Base-by-base conservation (phyloP, 2,329 filamentous ascomycete species). In the Paraphaeosphaeria sporulosa region DNA sequence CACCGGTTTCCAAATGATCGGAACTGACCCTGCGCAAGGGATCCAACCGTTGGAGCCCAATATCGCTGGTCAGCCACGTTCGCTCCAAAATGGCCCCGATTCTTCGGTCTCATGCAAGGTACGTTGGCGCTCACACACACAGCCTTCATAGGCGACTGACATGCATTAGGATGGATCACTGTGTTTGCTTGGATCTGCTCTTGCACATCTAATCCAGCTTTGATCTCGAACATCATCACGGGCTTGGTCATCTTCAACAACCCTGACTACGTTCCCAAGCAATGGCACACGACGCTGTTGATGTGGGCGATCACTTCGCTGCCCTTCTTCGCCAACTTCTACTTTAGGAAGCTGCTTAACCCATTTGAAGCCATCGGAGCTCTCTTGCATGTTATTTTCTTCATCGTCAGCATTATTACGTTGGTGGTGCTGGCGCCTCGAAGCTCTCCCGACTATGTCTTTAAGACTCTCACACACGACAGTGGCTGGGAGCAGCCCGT, bases 341-440 rank as follows among this genome's bases (percentile, higher is more conserved):
- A 80, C 43, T 72, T 80, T 12, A 79, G 78, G 2, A 76, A 71
- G 12, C 57, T 80, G 1, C 71, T 85, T 6, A 83, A 81, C 4
- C 64, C 75, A 2, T 68, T 84, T 36, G 83, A 86, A 63, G 77
- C 78, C 1, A 60, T 80, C 9, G 74, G 82, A 17, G 72, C 82
- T 5, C 71, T 82, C 27, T 63, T 83, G 10, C 83, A 85, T 58
- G 71, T 84, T 10, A 64, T 80, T 13, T 83, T 83, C 17, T 81
- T 85, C 64, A 79, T 85, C 58, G 82, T 77, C 4, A 80, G 82
- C 60, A 72, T 85, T 19, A 78, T 82, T 43, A 76, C 78, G 3
- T 66, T 85, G 9, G 78, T 76, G 63, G 76, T 78, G 2, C 72
- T 81, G 60, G 78, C 79, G 2, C 74, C 80, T 2, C 75, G 75